These are phyloP conservation scores for Salicornia ramosissima DNA, from an alignment of 148 eudicot genomes.

Conservation along the genomic window DNA sequence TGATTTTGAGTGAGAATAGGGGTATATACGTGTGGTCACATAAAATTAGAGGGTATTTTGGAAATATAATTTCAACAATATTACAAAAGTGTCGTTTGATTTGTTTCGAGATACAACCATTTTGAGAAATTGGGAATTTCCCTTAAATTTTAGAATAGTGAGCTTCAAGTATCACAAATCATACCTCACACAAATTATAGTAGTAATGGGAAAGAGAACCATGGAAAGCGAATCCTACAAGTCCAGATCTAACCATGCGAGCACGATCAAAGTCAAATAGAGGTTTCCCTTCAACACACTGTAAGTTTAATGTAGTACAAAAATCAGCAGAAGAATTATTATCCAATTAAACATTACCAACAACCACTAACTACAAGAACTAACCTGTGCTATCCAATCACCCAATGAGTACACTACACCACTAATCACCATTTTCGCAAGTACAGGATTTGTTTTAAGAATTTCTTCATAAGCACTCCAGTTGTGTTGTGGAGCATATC, in stretches of 20 bases:
- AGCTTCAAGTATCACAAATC: too few species aligned
- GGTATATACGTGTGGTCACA: too few species aligned
- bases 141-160: too few species aligned
- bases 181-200: slow-evolving; percentile 91
- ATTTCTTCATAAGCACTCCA: slow-evolving; percentile 94
- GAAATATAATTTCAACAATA: too few species aligned
- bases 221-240: slow-evolving; percentile 80
- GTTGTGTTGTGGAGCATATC: slow-evolving; percentile 94
- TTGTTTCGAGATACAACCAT: too few species aligned
- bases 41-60: too few species aligned
- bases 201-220: slow-evolving; percentile 98
- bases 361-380: slow-evolving; percentile 20
- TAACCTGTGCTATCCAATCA: slow-evolving; percentile 99
- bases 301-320: slow-evolving; percentile 22
- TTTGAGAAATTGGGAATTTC: too few species aligned
- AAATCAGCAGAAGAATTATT: slow-evolving; percentile 4
- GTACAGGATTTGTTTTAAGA: slow-evolving; percentile 78
- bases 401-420: slow-evolving; percentile 95
- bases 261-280: slow-evolving; percentile 84
- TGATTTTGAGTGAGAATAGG: too few species aligned
- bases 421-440: slow-evolving; percentile 94
- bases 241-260: slow-evolving; percentile 89
- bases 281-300: slow-evolving; percentile 96
- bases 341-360: background rate
- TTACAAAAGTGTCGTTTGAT: too few species aligned